Evolutionary conservation across 768 basidiomycete species (phyloP), one percentile per base, ranked within the genome.

Genomic region (Scleroderma bovista): DNA sequence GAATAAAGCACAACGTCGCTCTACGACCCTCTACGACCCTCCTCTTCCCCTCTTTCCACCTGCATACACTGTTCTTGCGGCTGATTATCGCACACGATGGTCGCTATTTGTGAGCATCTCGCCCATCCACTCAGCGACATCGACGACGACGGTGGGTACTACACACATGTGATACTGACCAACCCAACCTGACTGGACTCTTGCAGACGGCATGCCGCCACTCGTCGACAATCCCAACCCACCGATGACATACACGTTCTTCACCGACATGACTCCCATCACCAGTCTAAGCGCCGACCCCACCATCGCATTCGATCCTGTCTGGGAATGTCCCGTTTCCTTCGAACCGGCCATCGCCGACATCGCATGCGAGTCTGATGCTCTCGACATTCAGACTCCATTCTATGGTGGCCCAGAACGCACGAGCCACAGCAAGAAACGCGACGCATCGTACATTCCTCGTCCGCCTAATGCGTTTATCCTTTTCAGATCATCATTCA

Each of bases 401-500:
- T 55, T 48, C 51, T 67, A 61, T 52, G 69, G 54, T 3, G 44
- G 44, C 11, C 66, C 60, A 54, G 66, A 70, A 49, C 75, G 75
- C 20, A 51, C 62, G 15, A 76, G 74, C 49, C 81, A 84, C 60
- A 74, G 73, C 50, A 84, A 80, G 72, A 78, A 79, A 60, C 78
- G 81, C 47, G 82, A 84, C 59, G 78, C 83, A 48, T 79, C 78
- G 2, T 83, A 88, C 66, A 90, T 89, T 66, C 88, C 87, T 37
- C 82, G 88, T 43, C 87, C 88, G 7, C 87, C 87, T 22, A 90
- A 88, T 68, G 87, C 88, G 51, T 90, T 89, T 70, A 90, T 89
- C 58, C 83, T 89, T 65, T 90, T 88, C 67, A 80, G 87, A 57
- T 85, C 84, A 20, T 81, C 79, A 26, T 88, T 89, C 69, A 86